Evolutionary conservation across 345 rosid genomes (phyloP), one percentile per base, ranked within the genome.

Genomic region (Hypericum perforatum): DNA sequence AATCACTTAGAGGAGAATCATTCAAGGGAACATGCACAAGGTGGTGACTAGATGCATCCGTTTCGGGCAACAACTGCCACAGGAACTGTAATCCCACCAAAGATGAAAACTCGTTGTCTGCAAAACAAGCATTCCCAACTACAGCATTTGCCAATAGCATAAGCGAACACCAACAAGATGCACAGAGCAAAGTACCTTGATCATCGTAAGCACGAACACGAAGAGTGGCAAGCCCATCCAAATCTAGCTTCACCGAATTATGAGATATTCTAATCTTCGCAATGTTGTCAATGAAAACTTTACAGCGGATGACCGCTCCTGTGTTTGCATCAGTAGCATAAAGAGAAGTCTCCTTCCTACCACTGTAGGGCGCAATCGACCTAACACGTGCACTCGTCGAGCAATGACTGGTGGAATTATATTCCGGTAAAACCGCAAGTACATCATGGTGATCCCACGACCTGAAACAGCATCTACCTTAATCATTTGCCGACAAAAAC

Each of bases 361-460:
- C 94, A 52, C 61, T 74, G 49, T 78, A 90, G 0, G 79, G 73
- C 0, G 92, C 81, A 74, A 84, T 79, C 11, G 98, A 90, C 61
- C 77, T 80, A 52, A 90, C 62, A 37, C 85, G 81, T 3, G 96
- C 98, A 59, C 89, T 82, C 8, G 82, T 82, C 8, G 98, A 86
- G 68, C 98, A 90, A 48, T 59, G 87, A 54, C 71, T 84, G 63
- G 80, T 86, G 40, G 64, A 42, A 66, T 90, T 90, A 71, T 84
- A 81, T 62, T 90, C 98, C 11, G 98, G 98, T 13, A 75, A 49
- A 36, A 90, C 94, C 16, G 96, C 82, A 16, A 90, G 66, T 57
- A 90, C 59, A 49, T 90, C 98, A 47, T 79, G 94, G 72, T 90
- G 97, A 75, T 90, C 97, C 97, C 94, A 90, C 46, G 97, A 82